These are phyloP conservation scores for Neofusicoccum sp. DNA, from an alignment of 2,329 filamentous ascomycete species.

Conservation along the genomic window DNA sequence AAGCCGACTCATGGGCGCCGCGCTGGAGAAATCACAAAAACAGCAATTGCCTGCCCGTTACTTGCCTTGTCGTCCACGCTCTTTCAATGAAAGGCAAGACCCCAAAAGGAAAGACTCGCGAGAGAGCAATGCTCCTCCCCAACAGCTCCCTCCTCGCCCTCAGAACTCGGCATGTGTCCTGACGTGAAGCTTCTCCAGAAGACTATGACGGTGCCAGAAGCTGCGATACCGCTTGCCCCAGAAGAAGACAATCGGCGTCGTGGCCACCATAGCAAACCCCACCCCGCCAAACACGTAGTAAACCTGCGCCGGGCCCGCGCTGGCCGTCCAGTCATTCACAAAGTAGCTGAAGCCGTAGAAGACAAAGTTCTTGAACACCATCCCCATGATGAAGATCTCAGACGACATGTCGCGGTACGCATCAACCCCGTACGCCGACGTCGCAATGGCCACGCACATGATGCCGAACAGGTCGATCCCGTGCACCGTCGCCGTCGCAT, in stretches of 20 bases:
- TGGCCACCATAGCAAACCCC: constrained; percentile 27
- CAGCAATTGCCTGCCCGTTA: too few species aligned
- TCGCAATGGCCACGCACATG: constrained; percentile 31
- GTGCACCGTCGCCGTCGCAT: constrained; percentile 35
- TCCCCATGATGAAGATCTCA: constrained; percentile 45
- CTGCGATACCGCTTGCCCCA: constrained; percentile 36
- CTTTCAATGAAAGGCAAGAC: too few species aligned
- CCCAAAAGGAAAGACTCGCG: too few species aligned
- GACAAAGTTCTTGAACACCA: constrained; percentile 47
- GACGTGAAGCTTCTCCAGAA: constrained; percentile 34
- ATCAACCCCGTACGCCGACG: constrained; percentile 39
- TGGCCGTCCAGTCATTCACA: constrained; percentile 43
- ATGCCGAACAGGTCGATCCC: constrained; percentile 36
- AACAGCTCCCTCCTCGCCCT: background rate
- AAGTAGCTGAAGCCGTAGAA: constrained; percentile 46
- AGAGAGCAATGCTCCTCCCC: too few species aligned
- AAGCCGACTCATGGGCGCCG: too few species aligned
- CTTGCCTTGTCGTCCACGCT: too few species aligned
- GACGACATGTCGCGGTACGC: constrained; percentile 41
- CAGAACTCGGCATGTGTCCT: constrained; percentile 8
- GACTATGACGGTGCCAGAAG: constrained; percentile 34
- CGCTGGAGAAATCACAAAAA: too few species aligned
- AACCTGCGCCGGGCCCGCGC: constrained; percentile 34
- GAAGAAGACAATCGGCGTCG: constrained; percentile 34
- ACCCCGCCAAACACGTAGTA: constrained; percentile 40